Evolutionary conservation across 805 yeast genomes (phyloP), one percentile per base, ranked within the genome.

Genomic region (Tetrapisispora fleetii): DNA sequence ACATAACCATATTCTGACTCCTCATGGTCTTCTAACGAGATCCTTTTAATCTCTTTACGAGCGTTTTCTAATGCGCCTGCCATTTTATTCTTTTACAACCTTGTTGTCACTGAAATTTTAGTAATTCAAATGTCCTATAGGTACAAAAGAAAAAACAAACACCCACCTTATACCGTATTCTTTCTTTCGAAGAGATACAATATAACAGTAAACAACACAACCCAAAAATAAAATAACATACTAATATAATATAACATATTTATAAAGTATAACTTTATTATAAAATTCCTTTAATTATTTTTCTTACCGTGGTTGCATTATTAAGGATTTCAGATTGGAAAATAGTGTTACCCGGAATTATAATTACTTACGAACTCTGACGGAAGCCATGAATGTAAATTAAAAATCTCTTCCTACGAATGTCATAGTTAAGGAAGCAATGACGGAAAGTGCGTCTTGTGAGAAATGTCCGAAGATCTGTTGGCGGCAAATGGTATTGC

Each of bases 31-130:
- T 86, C 91, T 54, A 91, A 71, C 35, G 93, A 81, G 61, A 89
- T 81, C 64, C 89, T 87, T 67, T 84, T 81, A 59, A 93, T 77
- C 70, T 85, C 90, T 70, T 90, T 91, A 69, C 96, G 91, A 62
- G 99, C 97, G 71, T 86, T 89, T 72, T 91, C 97, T 64, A 91
- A 69, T 64, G 95, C 96, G 72, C 96, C 96, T 69, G 97, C 96
- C 97, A 67, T 65, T 32, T 32, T 32, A 6, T 32, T 32, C 35
- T 32, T 32, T 14, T 32, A 32, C n/a, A 32, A 32, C 10, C 35
- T 32, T 32, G 4, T 11, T 32, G 35, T 13, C 13, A 32, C 35
- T 32, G 35, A 13, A 32, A 13, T 14, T 32, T 28, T 13, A 32
- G 14, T 32, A 32, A 14, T 7, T 32, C 4, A 32, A 32, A 32